Evolutionary conservation across 257 asterid species (phyloP).

Genomic region (Asclepias syriaca): DNA sequence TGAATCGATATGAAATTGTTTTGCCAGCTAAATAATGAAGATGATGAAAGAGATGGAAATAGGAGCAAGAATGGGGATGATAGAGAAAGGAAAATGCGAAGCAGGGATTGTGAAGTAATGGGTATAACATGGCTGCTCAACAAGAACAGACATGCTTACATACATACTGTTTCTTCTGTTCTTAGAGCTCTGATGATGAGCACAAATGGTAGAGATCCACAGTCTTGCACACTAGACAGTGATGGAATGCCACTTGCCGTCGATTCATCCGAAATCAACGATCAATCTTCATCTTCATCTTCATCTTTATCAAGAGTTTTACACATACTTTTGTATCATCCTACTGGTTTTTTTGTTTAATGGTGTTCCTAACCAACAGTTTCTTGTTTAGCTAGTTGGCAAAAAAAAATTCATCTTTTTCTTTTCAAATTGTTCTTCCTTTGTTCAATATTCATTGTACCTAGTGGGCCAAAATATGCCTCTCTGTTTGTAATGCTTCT

Average conservation of each 20-base stretch:
- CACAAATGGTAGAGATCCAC: constrained; percentile 38
- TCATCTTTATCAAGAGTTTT: constrained; percentile 15
- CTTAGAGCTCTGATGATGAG: constrained; percentile 74
- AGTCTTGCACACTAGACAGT: constrained; percentile 60
- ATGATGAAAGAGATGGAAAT: constrained; percentile 28
- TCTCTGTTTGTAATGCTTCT: constrained; percentile 13
- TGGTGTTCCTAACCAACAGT: constrained; percentile 5
- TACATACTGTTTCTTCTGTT: constrained; percentile 78
- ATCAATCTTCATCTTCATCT: constrained; percentile 46
- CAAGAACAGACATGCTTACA: constrained; percentile 63
- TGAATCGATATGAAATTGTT: not conserved
- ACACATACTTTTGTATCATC: constrained; percentile 18
- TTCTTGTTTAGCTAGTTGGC: constrained; percentile 23
- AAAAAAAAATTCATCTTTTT: constrained; percentile 15
- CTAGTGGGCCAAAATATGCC: constrained; percentile 9
- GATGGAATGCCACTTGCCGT: constrained; percentile 95
- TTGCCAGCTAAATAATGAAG: constrained; percentile 55
- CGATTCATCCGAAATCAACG: constrained; percentile 68
- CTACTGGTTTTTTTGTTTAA: constrained; percentile 16
- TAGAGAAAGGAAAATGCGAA: constrained; percentile 58
- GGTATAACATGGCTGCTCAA: constrained; percentile 90
- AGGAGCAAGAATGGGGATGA: constrained; percentile 31
- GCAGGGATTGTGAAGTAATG: constrained; percentile 76
- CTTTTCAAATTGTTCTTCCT: constrained; percentile 13
- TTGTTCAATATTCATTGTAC: constrained; percentile 7